Percentiles rank a stretch among this genome's conserved stretches.
Evolutionary conservation across 148 eudicot species (phyloP).

Genomic region (Dysphania ambrosioides): DNA sequence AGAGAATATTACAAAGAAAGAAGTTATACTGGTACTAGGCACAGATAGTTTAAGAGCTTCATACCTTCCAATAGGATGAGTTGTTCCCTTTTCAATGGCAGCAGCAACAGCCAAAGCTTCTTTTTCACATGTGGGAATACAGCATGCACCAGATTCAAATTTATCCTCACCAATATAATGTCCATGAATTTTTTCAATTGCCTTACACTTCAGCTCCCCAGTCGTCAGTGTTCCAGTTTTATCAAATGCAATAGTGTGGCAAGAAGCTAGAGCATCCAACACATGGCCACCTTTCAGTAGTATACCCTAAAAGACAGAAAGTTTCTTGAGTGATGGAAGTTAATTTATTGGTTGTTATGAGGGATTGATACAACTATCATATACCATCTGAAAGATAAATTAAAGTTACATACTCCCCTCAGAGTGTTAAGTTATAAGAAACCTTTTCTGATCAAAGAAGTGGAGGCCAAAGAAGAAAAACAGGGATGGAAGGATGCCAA

Average conservation of each 20-base stretch:
- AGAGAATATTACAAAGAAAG: background rate
- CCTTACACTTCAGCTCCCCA: constrained; percentile 86
- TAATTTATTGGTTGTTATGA: background rate
- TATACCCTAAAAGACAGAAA: constrained; percentile 55
- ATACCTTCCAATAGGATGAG: constrained; percentile 99
- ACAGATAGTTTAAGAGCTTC: background rate
- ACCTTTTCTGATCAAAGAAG: background rate
- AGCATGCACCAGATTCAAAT: constrained; percentile 47
- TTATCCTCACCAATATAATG: constrained; percentile 38
- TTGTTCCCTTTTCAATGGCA: constrained; percentile 98
- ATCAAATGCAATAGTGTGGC: constrained; percentile 90
- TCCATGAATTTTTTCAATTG: constrained; percentile 93
- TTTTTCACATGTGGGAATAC: constrained; percentile 86
- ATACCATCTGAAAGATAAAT: background rate
- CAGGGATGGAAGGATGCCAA: background rate
- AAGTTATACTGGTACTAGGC: background rate
- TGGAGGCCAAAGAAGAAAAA: background rate
- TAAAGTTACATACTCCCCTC: background rate
- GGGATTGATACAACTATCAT: background rate
- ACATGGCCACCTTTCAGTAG: constrained; percentile 95
- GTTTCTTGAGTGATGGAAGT: background rate
- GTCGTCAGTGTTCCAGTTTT: constrained; percentile 98
- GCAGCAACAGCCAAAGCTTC: constrained; percentile 99
- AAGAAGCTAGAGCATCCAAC: constrained; percentile 82
- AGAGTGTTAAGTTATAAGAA: background rate